Evolutionary conservation across 2,329 filamentous ascomycete genomes (phyloP).

Genomic region (Neofusicoccum ribis): DNA sequence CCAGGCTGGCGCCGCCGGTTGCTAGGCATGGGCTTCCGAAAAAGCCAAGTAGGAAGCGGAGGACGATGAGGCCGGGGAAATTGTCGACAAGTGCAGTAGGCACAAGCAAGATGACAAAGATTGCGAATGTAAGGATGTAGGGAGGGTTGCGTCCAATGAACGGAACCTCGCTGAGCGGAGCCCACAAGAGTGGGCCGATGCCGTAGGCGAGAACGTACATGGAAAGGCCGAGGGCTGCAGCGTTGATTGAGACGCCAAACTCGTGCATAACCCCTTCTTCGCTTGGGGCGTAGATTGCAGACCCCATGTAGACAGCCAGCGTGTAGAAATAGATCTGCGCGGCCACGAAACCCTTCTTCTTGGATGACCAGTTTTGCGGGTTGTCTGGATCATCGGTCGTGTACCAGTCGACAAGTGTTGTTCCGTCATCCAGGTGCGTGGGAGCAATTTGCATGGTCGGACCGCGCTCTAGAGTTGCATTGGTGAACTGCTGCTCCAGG

Average conservation of each 20-base stretch:
- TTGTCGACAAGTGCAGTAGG: constrained; percentile 64
- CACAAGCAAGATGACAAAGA: constrained; percentile 68
- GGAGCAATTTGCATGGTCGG: constrained; percentile 39
- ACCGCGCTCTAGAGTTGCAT: constrained; percentile 32
- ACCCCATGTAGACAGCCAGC: constrained; percentile 58
- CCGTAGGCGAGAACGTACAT: constrained; percentile 65
- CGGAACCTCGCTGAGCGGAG: constrained; percentile 67
- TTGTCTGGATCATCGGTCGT: constrained; percentile 36
- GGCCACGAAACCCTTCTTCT: constrained; percentile 31
- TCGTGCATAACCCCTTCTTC: constrained; percentile 50
- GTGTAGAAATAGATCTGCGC: constrained; percentile 54
- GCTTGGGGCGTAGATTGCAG: constrained; percentile 52
- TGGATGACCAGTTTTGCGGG: constrained; percentile 22
- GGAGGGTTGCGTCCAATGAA: constrained; percentile 66
- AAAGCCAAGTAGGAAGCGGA: constrained; percentile 44
- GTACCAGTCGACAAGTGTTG: constrained; percentile 47
- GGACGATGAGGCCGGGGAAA: constrained; percentile 63
- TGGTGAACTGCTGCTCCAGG: constrained; percentile 41
- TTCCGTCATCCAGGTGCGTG: constrained; percentile 37
- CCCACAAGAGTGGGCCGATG: constrained; percentile 64
- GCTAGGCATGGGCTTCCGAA: constrained; percentile 41
- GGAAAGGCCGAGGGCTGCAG: constrained; percentile 59
- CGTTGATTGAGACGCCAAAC: constrained; percentile 55
- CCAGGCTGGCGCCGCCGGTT: constrained; percentile 38
- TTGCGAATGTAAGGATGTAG: constrained; percentile 66